Conservation (phyloP, 176 grass and related monocot species). For the barley (Hordeum vulgare) region MorexV3_pseudomolecules_assembly NC_058522.1:69638797-69639296, state of each 20-base stretch:
- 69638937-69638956: constrained; percentile 90
- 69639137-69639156: not conserved
- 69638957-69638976: constrained; percentile 86
- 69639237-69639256: constrained; percentile 56
- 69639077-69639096: constrained; percentile 58
- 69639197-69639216: not conserved
- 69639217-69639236: constrained; percentile 31
- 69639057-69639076: constrained; percentile 87
- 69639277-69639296: constrained; percentile 76
- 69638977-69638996: constrained; percentile 85
- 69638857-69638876: constrained; percentile 68
- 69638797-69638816: constrained; percentile 80
- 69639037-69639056: constrained; percentile 67
- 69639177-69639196: not conserved
- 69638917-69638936: constrained; percentile 92
- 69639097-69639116: constrained; percentile 1
- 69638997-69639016: constrained; percentile 78
- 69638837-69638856: constrained; percentile 90
- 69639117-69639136: not conserved
- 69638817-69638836: constrained; percentile 85
- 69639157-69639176: not conserved
- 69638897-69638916: constrained; percentile 70
- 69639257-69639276: constrained; percentile 85
- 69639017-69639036: constrained; percentile 70
- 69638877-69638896: constrained; percentile 65